Evolutionary conservation across 2,329 filamentous ascomycete species (phyloP), one percentile per base, ranked within the genome.

Genomic region (Helminthosporium solani): DNA sequence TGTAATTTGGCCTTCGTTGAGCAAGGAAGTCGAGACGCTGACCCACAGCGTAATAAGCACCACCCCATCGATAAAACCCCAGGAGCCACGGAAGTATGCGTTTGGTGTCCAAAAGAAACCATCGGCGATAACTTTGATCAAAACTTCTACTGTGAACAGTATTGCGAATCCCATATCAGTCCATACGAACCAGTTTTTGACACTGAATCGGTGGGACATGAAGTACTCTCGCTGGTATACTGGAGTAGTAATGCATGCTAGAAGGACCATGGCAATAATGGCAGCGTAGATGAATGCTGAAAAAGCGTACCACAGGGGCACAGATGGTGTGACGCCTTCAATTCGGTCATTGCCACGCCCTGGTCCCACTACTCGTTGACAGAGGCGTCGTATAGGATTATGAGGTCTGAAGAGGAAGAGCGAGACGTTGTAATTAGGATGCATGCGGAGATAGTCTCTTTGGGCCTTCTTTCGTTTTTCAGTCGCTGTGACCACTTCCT

Each of bases 91-190:
- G 67, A 96, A 90, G 66, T 96, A 99, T 2, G 95, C 95, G 70
- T 99, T 96, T 0, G 94, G 94, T 0, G 94, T 96, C 83, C 89
- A 97, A 67, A 96, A 87, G 60, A 96, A 87, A 7, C 94, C 94
- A 72, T 99, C 94, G 0, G 94, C 94, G 59, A 99, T 84, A 44
- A 95, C 85, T 69, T 99, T 99, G 73, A 99, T 91, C 5, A 84
- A 63, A 0, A 91, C 90, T 70, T 99, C 94, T 6, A 88, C 65
- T 0, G 87, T 87, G 72, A 99, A 99, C 12, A 99, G 72, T 1
- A 87, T 70, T 2, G 92, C 90, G 66, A 99, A 99, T 6, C 88
- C 86, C 70, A 95, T 78, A 68, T 99, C 94, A 11, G 88, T 88
- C 82, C 89, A 97, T 5, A 95, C 87, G 65, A 96, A 97, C 94